These are phyloP conservation scores for Penicillium sp. DNA, from an alignment of 2,329 filamentous ascomycete species.

Conservation along the genomic window DNA sequence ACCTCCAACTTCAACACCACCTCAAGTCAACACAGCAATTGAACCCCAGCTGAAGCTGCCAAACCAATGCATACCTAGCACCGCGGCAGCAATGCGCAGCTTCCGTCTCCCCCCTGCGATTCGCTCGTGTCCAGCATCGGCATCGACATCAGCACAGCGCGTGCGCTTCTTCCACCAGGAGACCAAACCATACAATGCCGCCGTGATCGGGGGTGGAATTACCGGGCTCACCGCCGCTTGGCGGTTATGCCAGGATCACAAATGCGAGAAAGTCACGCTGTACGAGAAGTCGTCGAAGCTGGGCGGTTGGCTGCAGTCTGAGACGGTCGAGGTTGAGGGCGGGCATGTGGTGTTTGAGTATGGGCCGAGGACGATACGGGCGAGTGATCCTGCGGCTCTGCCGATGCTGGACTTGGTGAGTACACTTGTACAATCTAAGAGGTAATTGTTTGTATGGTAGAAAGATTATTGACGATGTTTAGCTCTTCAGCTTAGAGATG, in stretches of 20 bases:
- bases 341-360: conserved; percentile 71
- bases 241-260: conserved; percentile 67
- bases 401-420: conserved; percentile 67
- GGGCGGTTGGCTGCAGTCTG: conserved; percentile 80
- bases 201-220: conserved; percentile 75
- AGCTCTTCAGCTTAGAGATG: conserved; percentile 59
- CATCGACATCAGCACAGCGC: background rate
- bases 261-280: conserved; percentile 68
- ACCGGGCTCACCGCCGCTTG: conserved; percentile 76
- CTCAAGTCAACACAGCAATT: background rate
- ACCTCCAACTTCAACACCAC: no score
- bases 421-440: background rate
- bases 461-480: background rate
- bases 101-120: conserved; percentile 22
- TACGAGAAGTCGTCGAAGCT: conserved; percentile 69
- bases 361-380: conserved; percentile 74
- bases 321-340: conserved; percentile 56
- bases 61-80: conserved; percentile 3
- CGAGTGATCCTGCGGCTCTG: conserved; percentile 54
- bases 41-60: no score
- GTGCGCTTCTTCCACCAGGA: conserved; percentile 17
- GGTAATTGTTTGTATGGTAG: background rate
- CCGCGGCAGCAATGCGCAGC: conserved; percentile 15
- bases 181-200: conserved; percentile 46
- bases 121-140: conserved; percentile 13